Percentiles rank a stretch among this genome's conserved stretches.
Conservation (phyloP, 78 protist genomes). For the Polysphondylium violaceum region DNA sequence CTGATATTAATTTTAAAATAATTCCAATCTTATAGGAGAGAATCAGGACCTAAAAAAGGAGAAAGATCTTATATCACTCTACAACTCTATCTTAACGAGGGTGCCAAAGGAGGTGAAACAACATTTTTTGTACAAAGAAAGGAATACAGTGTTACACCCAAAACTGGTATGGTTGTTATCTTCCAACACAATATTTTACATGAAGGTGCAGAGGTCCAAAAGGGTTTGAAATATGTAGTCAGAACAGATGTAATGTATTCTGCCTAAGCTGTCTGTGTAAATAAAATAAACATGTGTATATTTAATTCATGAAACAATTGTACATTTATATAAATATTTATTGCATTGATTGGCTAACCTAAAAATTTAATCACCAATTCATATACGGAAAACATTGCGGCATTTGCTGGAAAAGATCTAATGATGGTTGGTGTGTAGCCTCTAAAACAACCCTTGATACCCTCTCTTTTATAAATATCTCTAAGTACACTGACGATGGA, state of each 20-base stretch:
- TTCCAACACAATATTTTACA: constrained; percentile 58
- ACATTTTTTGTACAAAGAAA: constrained; percentile 13
- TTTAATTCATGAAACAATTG: too few relatives aligned
- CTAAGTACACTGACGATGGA: not conserved
- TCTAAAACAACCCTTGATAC: constrained; percentile 34
- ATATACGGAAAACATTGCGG: constrained; percentile 61
- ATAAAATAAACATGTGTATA: too few relatives aligned
- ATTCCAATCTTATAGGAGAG: constrained; percentile 2
- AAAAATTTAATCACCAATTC: constrained; percentile 18
- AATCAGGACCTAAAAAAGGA: constrained; percentile 30
- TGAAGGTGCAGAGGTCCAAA: constrained; percentile 4
- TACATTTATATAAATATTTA: too few relatives aligned
- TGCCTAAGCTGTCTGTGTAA: too few relatives aligned
- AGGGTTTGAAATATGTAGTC: constrained; percentile 42
- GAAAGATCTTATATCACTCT: constrained; percentile 18
- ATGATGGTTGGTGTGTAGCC: constrained; percentile 48
- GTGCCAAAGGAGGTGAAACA: constrained; percentile 40
- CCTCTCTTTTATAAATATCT: constrained; percentile 7
- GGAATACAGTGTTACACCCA: constrained; percentile 4
- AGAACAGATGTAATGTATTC: constrained; percentile 77
- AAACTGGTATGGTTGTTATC: constrained; percentile 21
- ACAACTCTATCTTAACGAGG: constrained; percentile 44
- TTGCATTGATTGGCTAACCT: not conserved
- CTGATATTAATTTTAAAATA: too few relatives aligned
- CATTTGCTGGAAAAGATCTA: constrained; percentile 49